A percentile compares a stretch with the other conserved stretches of the same genome.
phyloP scores from a whole-genome alignment of 176 grass and related monocot genomes.

The Aegilops tauschii region DNA sequence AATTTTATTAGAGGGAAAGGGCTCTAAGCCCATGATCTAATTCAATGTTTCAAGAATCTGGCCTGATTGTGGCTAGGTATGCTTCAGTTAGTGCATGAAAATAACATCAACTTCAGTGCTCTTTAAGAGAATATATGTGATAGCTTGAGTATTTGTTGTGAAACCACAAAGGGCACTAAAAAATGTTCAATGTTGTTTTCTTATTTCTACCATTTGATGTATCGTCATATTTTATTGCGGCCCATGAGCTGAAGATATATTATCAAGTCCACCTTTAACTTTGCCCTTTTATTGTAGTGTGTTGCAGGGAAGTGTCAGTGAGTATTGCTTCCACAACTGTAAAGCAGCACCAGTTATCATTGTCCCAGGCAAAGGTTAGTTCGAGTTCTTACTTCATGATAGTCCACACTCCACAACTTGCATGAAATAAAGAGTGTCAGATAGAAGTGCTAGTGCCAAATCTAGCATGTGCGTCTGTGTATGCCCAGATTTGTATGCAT shows the following conservation, averaged over 20 bases:
- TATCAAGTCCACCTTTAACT: slow-evolving; percentile 31
- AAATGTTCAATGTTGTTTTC: slow-evolving; percentile 13
- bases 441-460: background rate
- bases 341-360: slow-evolving; percentile 87
- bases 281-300: slow-evolving; percentile 52
- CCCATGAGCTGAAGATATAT: slow-evolving; percentile 27
- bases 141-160: slow-evolving; percentile 16
- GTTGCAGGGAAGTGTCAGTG: slow-evolving; percentile 81
- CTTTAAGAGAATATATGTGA: slow-evolving; percentile 9
- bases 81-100: slow-evolving; percentile 23
- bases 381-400: slow-evolving; percentile 31
- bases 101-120: background rate
- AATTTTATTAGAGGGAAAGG: no score
- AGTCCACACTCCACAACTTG: background rate
- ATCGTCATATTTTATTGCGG: slow-evolving; percentile 11
- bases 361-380: slow-evolving; percentile 82
- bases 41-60: slow-evolving; percentile 11
- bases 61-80: background rate
- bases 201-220: slow-evolving; percentile 9
- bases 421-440: background rate
- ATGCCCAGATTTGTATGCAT: slow-evolving; percentile 4
- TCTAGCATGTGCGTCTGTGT: slow-evolving; percentile 14
- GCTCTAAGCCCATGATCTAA: background rate
- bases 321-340: slow-evolving; percentile 92
- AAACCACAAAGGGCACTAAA: background rate